Evolutionary conservation across 257 asterid genomes (phyloP), one percentile per base, ranked within the genome.

Genomic region (Nicotiana noctiflora): DNA sequence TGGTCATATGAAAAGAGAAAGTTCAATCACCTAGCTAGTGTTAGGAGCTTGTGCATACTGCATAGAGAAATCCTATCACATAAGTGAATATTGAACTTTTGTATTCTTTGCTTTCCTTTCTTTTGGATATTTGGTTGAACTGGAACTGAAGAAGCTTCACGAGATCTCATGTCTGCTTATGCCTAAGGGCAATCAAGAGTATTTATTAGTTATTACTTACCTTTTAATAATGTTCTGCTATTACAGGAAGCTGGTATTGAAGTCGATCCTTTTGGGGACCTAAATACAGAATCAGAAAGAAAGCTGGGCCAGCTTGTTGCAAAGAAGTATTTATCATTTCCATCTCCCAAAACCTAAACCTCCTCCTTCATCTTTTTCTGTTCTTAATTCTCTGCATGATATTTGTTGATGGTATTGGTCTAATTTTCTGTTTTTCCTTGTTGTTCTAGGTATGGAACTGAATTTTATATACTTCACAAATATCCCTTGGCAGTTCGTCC

Each of bases 381-480:
- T 55, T 55, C 61, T 55, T 56, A 7, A 56, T 56, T 56, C 44
- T 77, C 77, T 66, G 59, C 19, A 76, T 81, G 55, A 77, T 77
- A 6, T 63, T 64, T 15, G 51, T 55, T 55, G 10, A 18, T 56
- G 25, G 62, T 56, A 11, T 12, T 51, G 8, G 62, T 56, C 62
- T 56, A 56, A 56, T 18, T 18, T 51, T 19, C 57, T 11, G 49
- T 37, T 61, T 18, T 67, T 64, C 66, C 56, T 81, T 18, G 65
- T 44, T 70, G 59, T 21, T 53, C 77, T 83, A 94, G 98, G 89
- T 93, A 90, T 79, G 93, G 84, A 77, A 94, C 98, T 21, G 98
- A 94, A 84, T 94, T 93, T 93, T 94, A 91, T 90, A 93, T 94
- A 56, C 98, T 93, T 83, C 96, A 94, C 75, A 94, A 95, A 27